These are phyloP conservation scores for Ophiostoma montium DNA, from an alignment of 2,329 filamentous ascomycete genomes.

Conservation along the genomic window DNA sequence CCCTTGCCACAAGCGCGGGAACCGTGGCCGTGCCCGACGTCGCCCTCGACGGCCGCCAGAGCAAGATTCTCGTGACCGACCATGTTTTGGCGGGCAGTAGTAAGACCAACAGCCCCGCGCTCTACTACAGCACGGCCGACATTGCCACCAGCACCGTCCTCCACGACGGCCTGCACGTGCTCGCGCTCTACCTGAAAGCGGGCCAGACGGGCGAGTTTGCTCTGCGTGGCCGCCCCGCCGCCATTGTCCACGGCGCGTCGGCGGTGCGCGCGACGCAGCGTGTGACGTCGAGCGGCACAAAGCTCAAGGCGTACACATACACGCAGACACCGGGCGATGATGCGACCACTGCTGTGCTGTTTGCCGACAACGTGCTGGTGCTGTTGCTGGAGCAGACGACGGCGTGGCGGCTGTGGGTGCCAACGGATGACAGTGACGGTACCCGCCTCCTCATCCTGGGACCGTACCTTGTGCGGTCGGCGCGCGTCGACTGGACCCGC, in stretches of 20 bases:
- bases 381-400: conserved; percentile 38
- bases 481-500: conserved; percentile 8
- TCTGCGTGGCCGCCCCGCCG: conserved; percentile 15
- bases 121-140: conserved; percentile 57
- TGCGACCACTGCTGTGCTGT: conserved; percentile 30
- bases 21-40: conserved; percentile 45
- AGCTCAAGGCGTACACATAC: not conserved
- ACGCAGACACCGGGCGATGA: conserved; percentile 22
- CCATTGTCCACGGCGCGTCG: not conserved
- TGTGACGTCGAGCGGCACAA: not conserved
- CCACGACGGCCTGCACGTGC: conserved; percentile 38
- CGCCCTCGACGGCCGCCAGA: conserved; percentile 47
- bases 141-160: conserved; percentile 33
- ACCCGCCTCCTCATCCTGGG: conserved; percentile 39
- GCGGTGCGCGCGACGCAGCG: not conserved
- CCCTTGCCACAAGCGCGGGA: conserved; percentile 43
- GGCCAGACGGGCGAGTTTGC: conserved; percentile 36
- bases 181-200: conserved; percentile 44
- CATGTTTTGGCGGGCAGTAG: conserved; percentile 38
- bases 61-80: conserved; percentile 53
- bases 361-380: conserved; percentile 33
- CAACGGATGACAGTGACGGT: conserved; percentile 22
- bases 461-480: conserved; percentile 19
- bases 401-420: conserved; percentile 43
- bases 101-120: conserved; percentile 21